Percentiles rank a stretch among this genome's conserved stretches.
Evolutionary conservation across 1,284 basidiomycete genomes (phyloP).

Genomic region (Ustilago sp.): DNA sequence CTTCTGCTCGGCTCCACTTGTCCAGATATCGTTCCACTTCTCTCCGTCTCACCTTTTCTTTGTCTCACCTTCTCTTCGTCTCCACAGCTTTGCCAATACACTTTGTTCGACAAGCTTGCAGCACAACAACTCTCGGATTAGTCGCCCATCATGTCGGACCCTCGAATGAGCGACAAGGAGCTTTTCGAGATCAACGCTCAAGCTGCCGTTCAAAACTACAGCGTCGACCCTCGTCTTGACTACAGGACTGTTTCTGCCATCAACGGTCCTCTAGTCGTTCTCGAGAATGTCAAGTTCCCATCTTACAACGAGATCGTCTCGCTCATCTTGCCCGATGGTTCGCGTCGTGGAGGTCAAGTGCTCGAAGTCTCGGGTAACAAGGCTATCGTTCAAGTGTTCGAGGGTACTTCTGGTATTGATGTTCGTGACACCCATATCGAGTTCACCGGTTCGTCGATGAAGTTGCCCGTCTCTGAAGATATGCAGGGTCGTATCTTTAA

Average conservation of each 20-base stretch:
- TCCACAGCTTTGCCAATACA: background rate
- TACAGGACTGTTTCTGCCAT: conserved; percentile 96
- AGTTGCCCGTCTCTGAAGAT: conserved; percentile 98
- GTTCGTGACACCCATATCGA: conserved; percentile 97
- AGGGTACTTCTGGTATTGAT: conserved; percentile 97
- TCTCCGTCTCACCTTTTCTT: background rate
- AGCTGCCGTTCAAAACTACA: conserved; percentile 76
- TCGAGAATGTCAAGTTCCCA: conserved; percentile 99
- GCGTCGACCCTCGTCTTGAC: conserved; percentile 85
- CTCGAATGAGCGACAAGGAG: conserved; percentile 75
- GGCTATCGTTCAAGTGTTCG: conserved; percentile 97
- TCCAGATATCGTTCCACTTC: too few relatives aligned
- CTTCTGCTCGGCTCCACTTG: too few relatives aligned
- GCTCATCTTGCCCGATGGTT: conserved; percentile 93
- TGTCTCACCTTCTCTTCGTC: background rate
- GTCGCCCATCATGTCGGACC: conserved; percentile 61
- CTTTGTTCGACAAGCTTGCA: background rate
- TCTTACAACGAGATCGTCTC: conserved; percentile 99
- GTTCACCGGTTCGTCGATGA: conserved; percentile 98
- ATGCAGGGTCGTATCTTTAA: conserved; percentile 99
- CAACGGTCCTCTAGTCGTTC: conserved; percentile 89
- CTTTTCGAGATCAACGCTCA: conserved; percentile 85
- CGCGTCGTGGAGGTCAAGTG: conserved; percentile 94
- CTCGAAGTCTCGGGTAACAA: conserved; percentile 99
- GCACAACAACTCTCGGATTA: background rate